Evolutionary conservation across 2,329 filamentous ascomycete species (phyloP).

Genomic region (Fusarium vanettenii): DNA sequence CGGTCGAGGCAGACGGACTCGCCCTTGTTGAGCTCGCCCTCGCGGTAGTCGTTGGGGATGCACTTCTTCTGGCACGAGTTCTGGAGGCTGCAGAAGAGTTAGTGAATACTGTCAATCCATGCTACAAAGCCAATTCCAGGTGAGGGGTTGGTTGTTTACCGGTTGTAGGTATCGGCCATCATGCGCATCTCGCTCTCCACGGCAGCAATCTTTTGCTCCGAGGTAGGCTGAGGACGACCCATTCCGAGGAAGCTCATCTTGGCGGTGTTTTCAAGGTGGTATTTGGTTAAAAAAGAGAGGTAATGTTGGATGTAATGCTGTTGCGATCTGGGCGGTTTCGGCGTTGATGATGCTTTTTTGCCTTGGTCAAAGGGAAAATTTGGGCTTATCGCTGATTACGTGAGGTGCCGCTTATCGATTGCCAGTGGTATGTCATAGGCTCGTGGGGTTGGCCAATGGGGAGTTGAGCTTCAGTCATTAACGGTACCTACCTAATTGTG

Average conservation of each 20-base stretch:
- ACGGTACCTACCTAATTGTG: background rate
- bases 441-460: background rate
- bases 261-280: constrained; percentile 24
- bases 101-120: background rate
- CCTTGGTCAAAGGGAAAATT: constrained; percentile 34
- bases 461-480: background rate
- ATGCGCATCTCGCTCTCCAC: constrained; percentile 98
- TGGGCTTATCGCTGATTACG: constrained; percentile 42
- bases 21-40: constrained; percentile 98
- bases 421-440: background rate
- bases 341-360: constrained; percentile 16
- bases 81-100: constrained; percentile 70
- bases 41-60: constrained; percentile 90
- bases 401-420: constrained; percentile 25
- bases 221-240: constrained; percentile 82
- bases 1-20: constrained; percentile 98
- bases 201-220: constrained; percentile 95
- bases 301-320: background rate
- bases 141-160: constrained; percentile 65
- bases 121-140: background rate
- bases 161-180: constrained; percentile 97
- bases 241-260: constrained; percentile 61
- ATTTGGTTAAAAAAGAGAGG: background rate
- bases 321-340: constrained; percentile 23
- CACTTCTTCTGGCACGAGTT: constrained; percentile 95